phyloP scores from a whole-genome alignment of 257 asterid genomes.

The Scutellaria barbata region DNA sequence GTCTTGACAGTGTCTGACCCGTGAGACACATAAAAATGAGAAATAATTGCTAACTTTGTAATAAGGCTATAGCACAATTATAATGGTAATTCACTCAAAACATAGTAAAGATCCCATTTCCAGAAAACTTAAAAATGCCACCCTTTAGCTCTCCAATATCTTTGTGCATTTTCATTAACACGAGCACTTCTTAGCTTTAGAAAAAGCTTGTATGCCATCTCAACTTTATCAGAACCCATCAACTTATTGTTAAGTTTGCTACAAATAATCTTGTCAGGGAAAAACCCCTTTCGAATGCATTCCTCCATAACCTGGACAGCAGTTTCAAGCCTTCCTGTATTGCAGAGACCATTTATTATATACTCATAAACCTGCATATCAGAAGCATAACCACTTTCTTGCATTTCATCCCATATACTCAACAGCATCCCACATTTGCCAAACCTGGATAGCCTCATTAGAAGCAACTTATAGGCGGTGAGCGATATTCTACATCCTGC shows the following conservation, averaged over 20 bases:
- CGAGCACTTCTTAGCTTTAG: conserved; percentile 75
- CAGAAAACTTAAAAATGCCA: conserved; percentile 67
- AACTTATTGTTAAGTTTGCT: conserved; percentile 79
- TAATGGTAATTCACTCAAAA: too few relatives aligned
- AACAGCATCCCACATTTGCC: conserved; percentile 87
- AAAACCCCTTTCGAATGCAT: conserved; percentile 64
- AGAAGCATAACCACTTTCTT: conserved; percentile 68
- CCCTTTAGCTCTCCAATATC: conserved; percentile 88
- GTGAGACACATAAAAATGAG: too few relatives aligned
- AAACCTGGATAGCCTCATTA: conserved; percentile 78
- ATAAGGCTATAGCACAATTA: too few relatives aligned
- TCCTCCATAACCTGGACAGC: conserved; percentile 76
- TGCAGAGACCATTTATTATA: conserved; percentile 77
- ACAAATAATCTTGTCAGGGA: conserved; percentile 72
- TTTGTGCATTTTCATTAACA: conserved; percentile 64
- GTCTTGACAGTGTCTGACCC: too few relatives aligned
- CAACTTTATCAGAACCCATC: conserved; percentile 67
- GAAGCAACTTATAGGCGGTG: conserved; percentile 70
- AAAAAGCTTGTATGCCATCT: conserved; percentile 72
- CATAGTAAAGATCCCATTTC: too few relatives aligned
- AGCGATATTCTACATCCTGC: conserved; percentile 70
- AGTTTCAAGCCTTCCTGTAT: conserved; percentile 75
- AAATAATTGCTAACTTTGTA: too few relatives aligned
- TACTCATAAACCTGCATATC: conserved; percentile 81
- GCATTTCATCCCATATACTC: conserved; percentile 81